These are phyloP conservation scores for Citrullus colocynthis DNA, from an alignment of 306 rosid genomes.

Conservation along the genomic window DNA sequence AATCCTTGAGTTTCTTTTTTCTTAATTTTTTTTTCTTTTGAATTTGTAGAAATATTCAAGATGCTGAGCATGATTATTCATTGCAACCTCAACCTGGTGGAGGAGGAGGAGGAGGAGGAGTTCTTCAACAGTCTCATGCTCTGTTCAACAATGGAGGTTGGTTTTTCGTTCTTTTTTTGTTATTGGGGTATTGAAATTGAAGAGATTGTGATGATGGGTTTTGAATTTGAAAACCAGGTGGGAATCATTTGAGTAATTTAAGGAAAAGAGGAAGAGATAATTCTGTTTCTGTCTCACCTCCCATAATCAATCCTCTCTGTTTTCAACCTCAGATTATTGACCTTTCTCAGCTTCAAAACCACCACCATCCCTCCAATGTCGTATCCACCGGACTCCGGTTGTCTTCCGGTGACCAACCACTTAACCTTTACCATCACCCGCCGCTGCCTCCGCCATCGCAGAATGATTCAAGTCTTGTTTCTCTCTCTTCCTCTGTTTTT, in stretches of 20 bases:
- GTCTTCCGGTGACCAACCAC: constrained; percentile 49
- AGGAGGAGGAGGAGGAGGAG: constrained; percentile 21
- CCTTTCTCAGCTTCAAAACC: constrained; percentile 65
- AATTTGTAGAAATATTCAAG: constrained; percentile 50
- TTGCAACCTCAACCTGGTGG: constrained; percentile 48
- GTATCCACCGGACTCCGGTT: constrained; percentile 85
- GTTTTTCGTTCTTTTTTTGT: neutral
- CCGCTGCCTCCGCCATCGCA: neutral
- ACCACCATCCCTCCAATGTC: constrained; percentile 41
- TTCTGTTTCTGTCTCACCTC: constrained; percentile 15
- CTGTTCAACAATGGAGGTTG: constrained; percentile 53
- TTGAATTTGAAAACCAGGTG: neutral
- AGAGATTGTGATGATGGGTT: constrained; percentile 1
- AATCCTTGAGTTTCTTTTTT: neutral
- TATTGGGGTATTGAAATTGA: neutral
- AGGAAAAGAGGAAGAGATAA: constrained; percentile 77
- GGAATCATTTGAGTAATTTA: constrained; percentile 11
- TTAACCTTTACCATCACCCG: constrained; percentile 16
- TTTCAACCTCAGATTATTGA: constrained; percentile 61
- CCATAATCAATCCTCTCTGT: constrained; percentile 31
- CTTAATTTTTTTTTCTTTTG: neutral
- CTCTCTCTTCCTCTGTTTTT: constrained; percentile 28
- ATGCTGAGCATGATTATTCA: constrained; percentile 47
- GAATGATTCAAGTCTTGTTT: neutral
- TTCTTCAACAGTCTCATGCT: constrained; percentile 57